Base-by-base conservation (phyloP, 2,329 filamentous ascomycete species). In the Ophiosphaerella korrae region DNA sequence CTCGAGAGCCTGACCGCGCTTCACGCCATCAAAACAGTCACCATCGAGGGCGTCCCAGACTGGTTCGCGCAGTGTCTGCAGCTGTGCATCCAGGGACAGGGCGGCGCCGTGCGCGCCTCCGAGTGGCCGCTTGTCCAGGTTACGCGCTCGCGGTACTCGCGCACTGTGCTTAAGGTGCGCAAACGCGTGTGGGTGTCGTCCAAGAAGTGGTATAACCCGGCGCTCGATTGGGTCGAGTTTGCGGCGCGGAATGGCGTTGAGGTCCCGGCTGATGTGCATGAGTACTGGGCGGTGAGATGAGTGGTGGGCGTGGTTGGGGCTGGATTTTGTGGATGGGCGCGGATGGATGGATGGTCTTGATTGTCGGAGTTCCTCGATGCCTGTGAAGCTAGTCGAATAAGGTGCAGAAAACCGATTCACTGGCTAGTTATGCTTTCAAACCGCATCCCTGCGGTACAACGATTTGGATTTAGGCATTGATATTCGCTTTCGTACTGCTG, bases 161-260 rank as follows among this genome's bases (percentile, higher is more conserved):
- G 8, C 7, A 24, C 26, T 11, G 9, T 9, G n/a, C 18, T 21
- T 5, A 52, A 39, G 32, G 34, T 18, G 29, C 16, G 9, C 16
- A 56, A 54, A 49, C 45, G 45, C 32, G 38, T 21, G 2, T 32
- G 16, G 45, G 42, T 53, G 5, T 45, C 52, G 8, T 43, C 49
- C 12, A 55, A 52, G 39, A 53, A 50, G 41, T 66, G 60, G 62
- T 52, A 60, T 44, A 52, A 64, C 32, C 60, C 62, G 8, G 50
- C 24, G 35, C 42, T 63, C 7, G 49, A 68, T 40, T 68, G 64
- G 63, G 51, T 51, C 32, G 57, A 57, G 48, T 67, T 60, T 55
- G 64, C 66, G 1, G 42, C 56, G 43, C 46, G 59, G 2, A 67
- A 47, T 38, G 38, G 31, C 5, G 31, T 50, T 4, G 48, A 41